These are phyloP conservation scores for Medicago ruthenica DNA, from an alignment of 306 rosid genomes.

Conservation along the genomic window DNA sequence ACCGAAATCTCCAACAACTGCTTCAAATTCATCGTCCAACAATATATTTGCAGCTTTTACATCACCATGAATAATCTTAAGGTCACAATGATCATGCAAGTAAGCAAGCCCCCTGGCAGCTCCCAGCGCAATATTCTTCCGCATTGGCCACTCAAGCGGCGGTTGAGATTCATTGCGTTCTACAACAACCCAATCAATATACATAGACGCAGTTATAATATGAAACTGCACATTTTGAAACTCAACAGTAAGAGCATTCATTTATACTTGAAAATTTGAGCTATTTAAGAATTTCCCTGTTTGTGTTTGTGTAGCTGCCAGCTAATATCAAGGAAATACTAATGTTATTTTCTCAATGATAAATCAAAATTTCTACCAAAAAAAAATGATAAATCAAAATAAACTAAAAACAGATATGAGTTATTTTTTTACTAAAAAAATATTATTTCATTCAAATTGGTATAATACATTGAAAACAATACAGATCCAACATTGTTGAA, in stretches of 20 bases:
- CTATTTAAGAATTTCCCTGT: conserved; percentile 20
- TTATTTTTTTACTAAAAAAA: no score
- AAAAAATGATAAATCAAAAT: neutral
- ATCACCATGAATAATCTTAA: conserved; percentile 92
- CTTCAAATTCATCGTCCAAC: conserved; percentile 92
- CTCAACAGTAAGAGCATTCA: conserved; percentile 12
- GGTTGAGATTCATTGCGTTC: conserved; percentile 64
- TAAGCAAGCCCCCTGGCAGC: conserved; percentile 93
- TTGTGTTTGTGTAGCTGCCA: neutral
- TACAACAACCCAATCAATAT: conserved; percentile 45
- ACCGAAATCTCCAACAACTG: conserved; percentile 96
- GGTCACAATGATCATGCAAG: conserved; percentile 96
- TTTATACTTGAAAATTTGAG: conserved; percentile 25
- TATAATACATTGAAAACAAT: no score
- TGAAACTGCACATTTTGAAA: conserved; percentile 6
- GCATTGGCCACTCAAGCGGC: conserved; percentile 72
- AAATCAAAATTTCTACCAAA: neutral
- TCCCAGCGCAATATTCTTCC: conserved; percentile 78
- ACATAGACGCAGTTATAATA: conserved; percentile 18
- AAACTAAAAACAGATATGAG: neutral
- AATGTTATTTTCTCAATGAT: neutral
- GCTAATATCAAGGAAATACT: neutral
- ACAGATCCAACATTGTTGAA: no score
- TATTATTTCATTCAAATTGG: no score
- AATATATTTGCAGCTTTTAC: conserved; percentile 95